Evolutionary conservation across 352 stramenopile genomes (phyloP), one percentile per base, ranked within the genome.

Genomic region (Phytophthora nicotianae): DNA sequence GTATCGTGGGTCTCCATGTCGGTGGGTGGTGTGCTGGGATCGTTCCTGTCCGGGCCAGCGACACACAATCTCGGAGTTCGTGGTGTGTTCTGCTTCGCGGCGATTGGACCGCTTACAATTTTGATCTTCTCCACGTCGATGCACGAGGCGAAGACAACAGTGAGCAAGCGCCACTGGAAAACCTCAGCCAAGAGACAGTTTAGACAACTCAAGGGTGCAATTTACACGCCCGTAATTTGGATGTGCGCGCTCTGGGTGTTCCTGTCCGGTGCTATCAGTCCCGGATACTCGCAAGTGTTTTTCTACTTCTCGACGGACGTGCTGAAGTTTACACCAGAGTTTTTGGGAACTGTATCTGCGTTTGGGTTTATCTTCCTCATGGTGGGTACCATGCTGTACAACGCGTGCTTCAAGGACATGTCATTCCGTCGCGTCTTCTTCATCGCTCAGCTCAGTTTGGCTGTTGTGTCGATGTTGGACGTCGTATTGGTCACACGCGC

Each of bases 291-390:
- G 45, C 91, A 97, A 42, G 94, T 98, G 6, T 96, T 97, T 56
- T 97, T 99, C 52, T 99, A 97, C 68, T 99, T 98, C 61, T 79
- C 97, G 14, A 98, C 95, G 0, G 91, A 98, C 60, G 92, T 98
- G 41, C 83, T 99, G 37, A 73, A 93, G 57, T 97, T 99, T 67
- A 91, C 90, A 40, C 92, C 96, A 19, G 95, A 98, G 74, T 98
- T 99, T 70, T 75, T 99, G 19, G 97, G 95, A 23, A 81, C 86
- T 13, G 90, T 98, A 16, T 83, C 62, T 7, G 77, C 78, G 9
- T 84, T 91, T 37, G 86, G 86, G 5, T 91, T 88, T 50, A 77
- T 90, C 23, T 91, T 95, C 33, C 54, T 96, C 9, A 80, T 95
- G 48, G 53, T 91, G 5, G 87, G 86, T 16, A 95, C 86, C 10